A percentile compares a stretch with the other conserved stretches of the same genome.
phyloP scores from a whole-genome alignment of 768 basidiomycete genomes.

The Mycena galopus region DNA sequence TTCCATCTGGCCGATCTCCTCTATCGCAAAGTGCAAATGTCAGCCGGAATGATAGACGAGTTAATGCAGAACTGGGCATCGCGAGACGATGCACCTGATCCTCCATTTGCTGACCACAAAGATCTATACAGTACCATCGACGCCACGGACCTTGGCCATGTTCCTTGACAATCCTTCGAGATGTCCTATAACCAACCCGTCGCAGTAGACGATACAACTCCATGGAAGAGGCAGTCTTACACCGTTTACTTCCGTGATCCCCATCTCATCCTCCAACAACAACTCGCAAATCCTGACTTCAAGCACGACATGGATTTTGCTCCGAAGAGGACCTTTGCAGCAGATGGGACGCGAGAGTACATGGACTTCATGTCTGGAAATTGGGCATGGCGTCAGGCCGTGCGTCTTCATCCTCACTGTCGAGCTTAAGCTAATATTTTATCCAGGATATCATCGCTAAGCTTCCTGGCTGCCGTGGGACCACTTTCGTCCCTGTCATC shows the following conservation, averaged over 20 bases:
- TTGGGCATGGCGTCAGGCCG: no score
- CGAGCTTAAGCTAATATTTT: no score
- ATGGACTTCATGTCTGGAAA: constrained; percentile 16
- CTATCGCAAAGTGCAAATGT: constrained; percentile 25
- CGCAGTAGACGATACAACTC: not conserved
- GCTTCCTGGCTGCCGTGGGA: no score
- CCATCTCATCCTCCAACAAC: constrained; percentile 28
- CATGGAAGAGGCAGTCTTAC: constrained; percentile 36
- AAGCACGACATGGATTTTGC: constrained; percentile 42
- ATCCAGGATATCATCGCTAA: no score
- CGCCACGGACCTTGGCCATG: constrained; percentile 4
- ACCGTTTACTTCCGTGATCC: constrained; percentile 45
- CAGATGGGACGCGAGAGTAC: constrained; percentile 31
- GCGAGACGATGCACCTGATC: not conserved
- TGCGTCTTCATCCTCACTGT: no score
- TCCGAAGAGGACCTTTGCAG: constrained; percentile 33
- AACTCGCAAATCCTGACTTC: constrained; percentile 45
- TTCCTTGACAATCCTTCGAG: constrained; percentile 11
- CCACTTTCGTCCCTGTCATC: no score
- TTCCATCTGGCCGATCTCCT: constrained; percentile 25
- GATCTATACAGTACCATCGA: constrained; percentile 25
- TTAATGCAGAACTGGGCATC: constrained; percentile 32
- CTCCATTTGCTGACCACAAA: constrained; percentile 17
- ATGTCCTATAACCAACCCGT: not conserved
- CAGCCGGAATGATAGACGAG: constrained; percentile 19